These are phyloP conservation scores for Aspergillus novofumigatus DNA, from an alignment of 2,329 filamentous ascomycete genomes.

Conservation along the genomic window DNA sequence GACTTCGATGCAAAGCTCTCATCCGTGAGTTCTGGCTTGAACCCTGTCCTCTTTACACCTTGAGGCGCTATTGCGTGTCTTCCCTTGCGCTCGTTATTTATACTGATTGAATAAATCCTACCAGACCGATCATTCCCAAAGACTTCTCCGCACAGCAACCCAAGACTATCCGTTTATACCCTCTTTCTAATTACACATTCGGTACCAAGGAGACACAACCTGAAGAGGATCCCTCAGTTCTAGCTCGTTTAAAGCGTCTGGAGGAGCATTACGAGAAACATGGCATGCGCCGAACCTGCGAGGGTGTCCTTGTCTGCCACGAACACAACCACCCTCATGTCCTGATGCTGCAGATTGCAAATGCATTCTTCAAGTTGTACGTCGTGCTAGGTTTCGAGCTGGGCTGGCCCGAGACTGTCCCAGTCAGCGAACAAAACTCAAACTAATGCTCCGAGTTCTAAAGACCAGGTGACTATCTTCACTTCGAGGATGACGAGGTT, in stretches of 20 bases:
- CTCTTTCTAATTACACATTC: conserved; percentile 97
- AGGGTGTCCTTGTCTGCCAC: conserved; percentile 95
- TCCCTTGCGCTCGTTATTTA: not conserved
- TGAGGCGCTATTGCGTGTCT: conserved; percentile 1
- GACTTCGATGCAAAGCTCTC: conserved; percentile 69
- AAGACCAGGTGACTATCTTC: conserved; percentile 86
- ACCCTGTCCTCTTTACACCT: not conserved
- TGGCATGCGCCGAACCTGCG: conserved; percentile 96
- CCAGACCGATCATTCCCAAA: conserved; percentile 69
- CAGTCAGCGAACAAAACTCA: not conserved
- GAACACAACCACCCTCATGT: conserved; percentile 99
- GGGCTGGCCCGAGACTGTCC: not conserved
- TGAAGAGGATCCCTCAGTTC: conserved; percentile 93
- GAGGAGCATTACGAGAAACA: conserved; percentile 89
- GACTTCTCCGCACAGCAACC: conserved; percentile 88
- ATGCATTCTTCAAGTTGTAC: conserved; percentile 95
- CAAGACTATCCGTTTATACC: conserved; percentile 83
- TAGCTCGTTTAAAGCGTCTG: conserved; percentile 86
- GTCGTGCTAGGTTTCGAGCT: conserved; percentile 16
- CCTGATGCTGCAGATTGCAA: conserved; percentile 97
- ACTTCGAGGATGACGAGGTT: conserved; percentile 80
- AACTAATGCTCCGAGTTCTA: conserved; percentile 1
- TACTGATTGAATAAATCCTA: conserved; percentile 10
- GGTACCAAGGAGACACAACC: conserved; percentile 97
- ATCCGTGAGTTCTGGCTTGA: conserved; percentile 48